These are phyloP conservation scores for Fraxinus xanthoxyloides DNA, from an alignment of 305 asterid genomes.

Conservation along the genomic window DNA sequence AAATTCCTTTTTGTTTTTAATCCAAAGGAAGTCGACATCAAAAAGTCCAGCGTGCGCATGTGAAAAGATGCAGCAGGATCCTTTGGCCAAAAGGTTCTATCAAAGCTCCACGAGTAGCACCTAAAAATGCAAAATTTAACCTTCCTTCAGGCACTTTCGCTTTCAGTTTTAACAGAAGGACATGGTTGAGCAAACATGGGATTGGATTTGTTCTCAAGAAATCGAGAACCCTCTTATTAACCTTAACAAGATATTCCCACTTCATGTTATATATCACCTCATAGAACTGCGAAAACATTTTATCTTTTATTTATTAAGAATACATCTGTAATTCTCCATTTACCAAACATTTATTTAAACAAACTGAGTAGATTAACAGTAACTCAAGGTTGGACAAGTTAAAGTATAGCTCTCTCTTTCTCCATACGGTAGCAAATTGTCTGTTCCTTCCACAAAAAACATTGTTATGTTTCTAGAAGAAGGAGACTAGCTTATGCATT, in stretches of 20 bases:
- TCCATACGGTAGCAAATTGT: slow-evolving; percentile 32
- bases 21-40: not conserved
- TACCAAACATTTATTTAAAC: not conserved
- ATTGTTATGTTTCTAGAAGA: not conserved
- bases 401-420: slow-evolving; percentile 8
- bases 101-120: not conserved
- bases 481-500: not conserved
- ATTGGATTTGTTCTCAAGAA: not conserved
- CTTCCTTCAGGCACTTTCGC: not conserved
- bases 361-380: not conserved
- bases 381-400: not conserved
- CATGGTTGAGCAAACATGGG: not conserved
- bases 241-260: not conserved
- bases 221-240: not conserved
- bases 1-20: not conserved
- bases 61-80: not conserved
- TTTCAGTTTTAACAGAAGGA: not conserved
- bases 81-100: not conserved
- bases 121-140: not conserved
- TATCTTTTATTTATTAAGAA: not conserved
- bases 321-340: no score
- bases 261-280: not conserved
- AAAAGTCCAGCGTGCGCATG: not conserved
- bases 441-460: slow-evolving; percentile 50
- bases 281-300: not conserved